Evolutionary conservation across 2,329 filamentous ascomycete species (phyloP).

Genomic region (Paraphaeosphaeria minitans): DNA sequence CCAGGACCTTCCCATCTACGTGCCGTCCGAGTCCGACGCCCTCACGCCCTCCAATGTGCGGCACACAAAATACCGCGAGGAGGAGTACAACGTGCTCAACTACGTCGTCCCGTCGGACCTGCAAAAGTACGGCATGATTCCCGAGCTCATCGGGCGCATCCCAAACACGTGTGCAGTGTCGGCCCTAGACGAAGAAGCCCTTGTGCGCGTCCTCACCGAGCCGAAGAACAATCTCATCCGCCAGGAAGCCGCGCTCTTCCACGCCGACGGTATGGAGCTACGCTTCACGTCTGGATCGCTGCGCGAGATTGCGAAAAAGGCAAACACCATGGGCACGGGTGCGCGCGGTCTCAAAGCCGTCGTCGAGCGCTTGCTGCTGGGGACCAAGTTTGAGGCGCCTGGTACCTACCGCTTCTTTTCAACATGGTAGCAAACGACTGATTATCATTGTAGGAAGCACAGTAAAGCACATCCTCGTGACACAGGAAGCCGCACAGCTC

Average conservation of each 20-base stretch:
- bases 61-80: slow-evolving; percentile 25
- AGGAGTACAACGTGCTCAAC: slow-evolving; percentile 65
- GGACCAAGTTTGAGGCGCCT: slow-evolving; percentile 56
- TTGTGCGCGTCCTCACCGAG: slow-evolving; percentile 89
- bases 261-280: slow-evolving; percentile 75
- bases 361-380: slow-evolving; percentile 53
- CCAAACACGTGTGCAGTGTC: slow-evolving; percentile 88
- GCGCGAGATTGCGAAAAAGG: slow-evolving; percentile 78
- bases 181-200: slow-evolving; percentile 68
- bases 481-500: slow-evolving; percentile 51
- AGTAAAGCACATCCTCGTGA: slow-evolving; percentile 54
- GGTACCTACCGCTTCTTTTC: slow-evolving; percentile 26
- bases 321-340: slow-evolving; percentile 73
- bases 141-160: slow-evolving; percentile 92
- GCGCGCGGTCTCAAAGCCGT: slow-evolving; percentile 55
- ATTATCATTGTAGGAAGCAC: slow-evolving; percentile 38
- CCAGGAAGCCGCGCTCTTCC: slow-evolving; percentile 88
- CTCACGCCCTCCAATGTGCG: slow-evolving; percentile 27
- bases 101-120: slow-evolving; percentile 76
- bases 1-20: slow-evolving; percentile 64
- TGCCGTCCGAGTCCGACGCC: slow-evolving; percentile 34
- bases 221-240: slow-evolving; percentile 85
- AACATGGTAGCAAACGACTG: not conserved
- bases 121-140: slow-evolving; percentile 88
- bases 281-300: slow-evolving; percentile 82